Conservation (phyloP, 306 rosid species). For the Sindora glabra region DNA sequence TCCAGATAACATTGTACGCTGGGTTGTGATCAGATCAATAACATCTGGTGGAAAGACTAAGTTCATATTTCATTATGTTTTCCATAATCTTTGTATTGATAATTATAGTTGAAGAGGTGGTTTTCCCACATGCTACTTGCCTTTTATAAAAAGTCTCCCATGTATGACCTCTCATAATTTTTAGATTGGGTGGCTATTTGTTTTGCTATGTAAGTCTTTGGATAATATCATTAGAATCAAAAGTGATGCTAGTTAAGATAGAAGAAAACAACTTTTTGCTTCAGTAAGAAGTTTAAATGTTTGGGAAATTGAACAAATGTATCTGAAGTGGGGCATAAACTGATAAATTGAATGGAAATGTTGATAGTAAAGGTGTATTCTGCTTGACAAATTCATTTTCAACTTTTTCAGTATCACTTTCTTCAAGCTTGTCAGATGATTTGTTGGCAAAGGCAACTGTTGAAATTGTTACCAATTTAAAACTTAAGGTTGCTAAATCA, state of each 20-base stretch:
- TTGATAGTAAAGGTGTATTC: background rate
- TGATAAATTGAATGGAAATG: background rate
- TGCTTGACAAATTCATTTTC: slow-evolving; percentile 17
- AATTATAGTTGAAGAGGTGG: background rate
- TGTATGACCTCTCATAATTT: background rate
- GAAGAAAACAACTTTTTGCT: background rate
- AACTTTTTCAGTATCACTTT: slow-evolving; percentile 69
- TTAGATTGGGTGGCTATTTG: background rate
- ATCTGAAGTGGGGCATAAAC: too few relatives aligned
- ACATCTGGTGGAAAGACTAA: background rate
- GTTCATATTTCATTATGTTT: background rate
- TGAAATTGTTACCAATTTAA: slow-evolving; percentile 70
- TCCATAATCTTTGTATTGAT: background rate
- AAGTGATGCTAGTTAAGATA: background rate
- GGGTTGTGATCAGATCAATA: background rate
- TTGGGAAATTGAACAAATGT: background rate
- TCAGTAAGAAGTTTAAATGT: background rate
- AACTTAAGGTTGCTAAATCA: slow-evolving; percentile 55
- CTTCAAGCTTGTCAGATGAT: slow-evolving; percentile 90
- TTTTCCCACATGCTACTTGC: background rate
- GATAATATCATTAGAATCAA: background rate
- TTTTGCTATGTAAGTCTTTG: background rate
- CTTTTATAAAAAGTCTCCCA: background rate
- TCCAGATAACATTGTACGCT: background rate
- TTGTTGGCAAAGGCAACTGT: slow-evolving; percentile 75